These are phyloP conservation scores for Venturiaceae sp. DNA, from an alignment of 2,329 filamentous ascomycete species.

Conservation along the genomic window DNA sequence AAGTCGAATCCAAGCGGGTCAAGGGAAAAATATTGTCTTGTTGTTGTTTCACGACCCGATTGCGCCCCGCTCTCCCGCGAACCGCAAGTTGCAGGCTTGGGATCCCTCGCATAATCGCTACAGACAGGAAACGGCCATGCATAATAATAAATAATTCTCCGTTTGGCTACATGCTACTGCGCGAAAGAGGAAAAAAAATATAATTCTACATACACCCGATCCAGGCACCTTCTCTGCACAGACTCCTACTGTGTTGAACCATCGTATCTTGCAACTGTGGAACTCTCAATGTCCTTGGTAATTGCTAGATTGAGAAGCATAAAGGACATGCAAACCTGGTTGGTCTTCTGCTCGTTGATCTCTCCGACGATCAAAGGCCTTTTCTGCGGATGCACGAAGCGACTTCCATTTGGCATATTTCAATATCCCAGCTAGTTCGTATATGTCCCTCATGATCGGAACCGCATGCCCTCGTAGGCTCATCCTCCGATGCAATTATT, in stretches of 20 bases:
- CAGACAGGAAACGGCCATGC: not conserved
- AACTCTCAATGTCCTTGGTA: not conserved
- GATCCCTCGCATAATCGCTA: not conserved
- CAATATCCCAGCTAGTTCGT: not conserved
- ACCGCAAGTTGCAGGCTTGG: not conserved
- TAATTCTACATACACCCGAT: not conserved
- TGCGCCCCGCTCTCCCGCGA: not conserved
- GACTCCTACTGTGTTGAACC: not conserved
- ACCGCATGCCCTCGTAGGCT: not conserved
- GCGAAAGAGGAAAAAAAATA: not conserved
- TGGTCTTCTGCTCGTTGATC: not conserved
- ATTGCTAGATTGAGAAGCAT: not conserved
- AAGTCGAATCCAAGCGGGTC: not conserved
- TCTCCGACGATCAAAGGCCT: not conserved
- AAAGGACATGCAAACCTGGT: not conserved
- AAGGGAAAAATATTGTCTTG: not conserved
- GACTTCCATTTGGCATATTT: not conserved
- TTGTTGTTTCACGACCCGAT: not conserved
- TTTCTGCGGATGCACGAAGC: not conserved
- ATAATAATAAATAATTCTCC: not conserved
- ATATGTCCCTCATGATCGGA: not conserved
- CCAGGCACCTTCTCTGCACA: not conserved
- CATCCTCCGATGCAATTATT: not conserved
- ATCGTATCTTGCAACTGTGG: not conserved
- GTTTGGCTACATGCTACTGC: not conserved